These are phyloP conservation scores for Calvatia gigantea DNA, from an alignment of 768 basidiomycete genomes.

Conservation along the genomic window DNA sequence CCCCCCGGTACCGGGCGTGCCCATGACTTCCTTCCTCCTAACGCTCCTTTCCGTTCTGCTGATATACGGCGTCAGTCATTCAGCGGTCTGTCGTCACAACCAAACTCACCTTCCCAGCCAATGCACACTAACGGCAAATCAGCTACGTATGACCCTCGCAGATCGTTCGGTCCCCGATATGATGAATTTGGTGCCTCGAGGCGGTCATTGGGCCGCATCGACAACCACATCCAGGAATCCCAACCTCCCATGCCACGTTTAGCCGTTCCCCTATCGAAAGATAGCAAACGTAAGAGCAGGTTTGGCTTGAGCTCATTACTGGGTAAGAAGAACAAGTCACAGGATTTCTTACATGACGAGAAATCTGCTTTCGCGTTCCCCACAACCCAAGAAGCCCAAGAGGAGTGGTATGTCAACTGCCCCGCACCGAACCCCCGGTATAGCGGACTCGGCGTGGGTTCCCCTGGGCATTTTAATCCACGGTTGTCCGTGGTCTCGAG, in stretches of 20 bases:
- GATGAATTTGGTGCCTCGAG: constrained; percentile 74
- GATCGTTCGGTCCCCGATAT: constrained; percentile 43
- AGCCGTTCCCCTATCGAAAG: constrained; percentile 26
- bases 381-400: constrained; percentile 5
- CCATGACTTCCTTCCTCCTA: constrained; percentile 56
- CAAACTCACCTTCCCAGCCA: constrained; percentile 49
- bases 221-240: constrained; percentile 31
- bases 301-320: constrained; percentile 68
- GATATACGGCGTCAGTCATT: constrained; percentile 77
- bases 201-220: constrained; percentile 48
- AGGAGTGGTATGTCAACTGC: constrained; percentile 24
- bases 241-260: constrained; percentile 19
- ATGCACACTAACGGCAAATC: constrained; percentile 34
- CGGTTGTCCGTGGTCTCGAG: constrained; percentile 64
- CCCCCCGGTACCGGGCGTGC: constrained; percentile 40
- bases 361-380: constrained; percentile 9
- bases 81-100: constrained; percentile 57
- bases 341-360: constrained; percentile 17
- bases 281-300: constrained; percentile 66
- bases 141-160: constrained; percentile 32
- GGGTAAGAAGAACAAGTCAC: constrained; percentile 46
- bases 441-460: constrained; percentile 40
- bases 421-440: constrained; percentile 49
- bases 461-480: constrained; percentile 28
- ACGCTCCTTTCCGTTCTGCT: constrained; percentile 54